Evolutionary conservation across 768 basidiomycete species (phyloP), one percentile per base, ranked within the genome.

Genomic region (Auriscalpium vulgare): DNA sequence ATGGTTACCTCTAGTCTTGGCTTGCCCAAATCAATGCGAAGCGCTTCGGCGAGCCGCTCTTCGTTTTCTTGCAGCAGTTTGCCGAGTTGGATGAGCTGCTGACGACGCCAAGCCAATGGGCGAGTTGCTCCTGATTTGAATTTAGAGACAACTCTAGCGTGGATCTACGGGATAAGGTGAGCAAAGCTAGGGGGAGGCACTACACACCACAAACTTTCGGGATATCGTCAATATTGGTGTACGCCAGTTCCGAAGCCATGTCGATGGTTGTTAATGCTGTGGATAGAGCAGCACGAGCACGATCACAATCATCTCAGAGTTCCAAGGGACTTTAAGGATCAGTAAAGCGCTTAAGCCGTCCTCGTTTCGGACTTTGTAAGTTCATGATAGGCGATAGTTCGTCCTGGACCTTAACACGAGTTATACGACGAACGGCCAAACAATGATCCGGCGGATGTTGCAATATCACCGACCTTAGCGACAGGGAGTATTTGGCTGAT

Each of bases 21-120:
- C 43, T 62, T 60, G 40, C 62, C 63, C 9, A 68, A 46, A 54
- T 68, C 66, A 13, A 37, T 46, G 17, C 46, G 19, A 17, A 67
- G 40, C 19, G 67, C 64, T 10, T 57, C 56, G n/a, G 40, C 57
- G n/a, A 69, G 50, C 4, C 50, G 45, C 19, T 60, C 57, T 23
- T 54, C 57, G 40, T 69, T 68, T 46, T 69, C 64, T 49, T 62
- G 59, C 21, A 67, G 23, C 59, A 69, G 54, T 16, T 61, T 57
- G 19, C 62, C 66, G 37, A 69, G 49, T 45, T 62, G 60, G 9
- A 62, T 48, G 29, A 68, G 67, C 58, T 68, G 66, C 35, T 62
- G 49, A 35, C 63, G 61, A 10, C 67, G 65, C 45, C 57, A 68
- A 17, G 56, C 52, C 10, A 69, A 52, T 10, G 67, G 62, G n/a